Evolutionary conservation across 345 rosid species (phyloP), one percentile per base, ranked within the genome.

Genomic region (Noccaea bulbosa): DNA sequence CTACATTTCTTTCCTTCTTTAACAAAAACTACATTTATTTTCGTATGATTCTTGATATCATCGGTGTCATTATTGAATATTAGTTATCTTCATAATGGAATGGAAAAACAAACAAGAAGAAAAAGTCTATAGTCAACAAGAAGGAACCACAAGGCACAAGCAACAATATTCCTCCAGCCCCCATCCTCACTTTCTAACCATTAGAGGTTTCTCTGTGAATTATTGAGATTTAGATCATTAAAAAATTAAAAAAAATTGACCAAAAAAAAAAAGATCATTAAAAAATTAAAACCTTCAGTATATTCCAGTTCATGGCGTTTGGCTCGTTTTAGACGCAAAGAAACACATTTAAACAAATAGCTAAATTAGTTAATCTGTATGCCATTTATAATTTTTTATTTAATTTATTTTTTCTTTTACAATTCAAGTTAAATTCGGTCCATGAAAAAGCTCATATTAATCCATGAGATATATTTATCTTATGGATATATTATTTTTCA

Each of bases 111-210:
- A 73, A 50, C 53, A 67, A 27, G 59, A 69, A 62, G 70, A 69
- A 75, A 75, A 75, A 69, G 79, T 69, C 74, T 69, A 55, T 39
- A 69, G 79, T 75, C 70, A 75, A 75, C 65, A 39, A 15, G 74
- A 75, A 75, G 79, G 70, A 69, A 75, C 65, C 79, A 75, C 14
- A 39, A 69, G 70, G 74, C 39, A 69, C 65, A 75, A 75, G 74
- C 79, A 75, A 75, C 62, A 53, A 75, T 75, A 69, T 75, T 68
- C 78, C 45, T 68, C 73, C 78, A 68, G 33, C 68, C 49, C 22
- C 8, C 78, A 41, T 37, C 50, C 6, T 67, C 74, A 75, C 74
- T 69, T 75, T 75, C 70, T 69, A 54, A 69, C 74, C 70, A 75
- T 75, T 75, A 54, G 15, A 75, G 45, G 20, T 38, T 62, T 68